Conservation (phyloP, 371 early-diverging fungal genomes). For the Entomophthora muscae region DNA sequence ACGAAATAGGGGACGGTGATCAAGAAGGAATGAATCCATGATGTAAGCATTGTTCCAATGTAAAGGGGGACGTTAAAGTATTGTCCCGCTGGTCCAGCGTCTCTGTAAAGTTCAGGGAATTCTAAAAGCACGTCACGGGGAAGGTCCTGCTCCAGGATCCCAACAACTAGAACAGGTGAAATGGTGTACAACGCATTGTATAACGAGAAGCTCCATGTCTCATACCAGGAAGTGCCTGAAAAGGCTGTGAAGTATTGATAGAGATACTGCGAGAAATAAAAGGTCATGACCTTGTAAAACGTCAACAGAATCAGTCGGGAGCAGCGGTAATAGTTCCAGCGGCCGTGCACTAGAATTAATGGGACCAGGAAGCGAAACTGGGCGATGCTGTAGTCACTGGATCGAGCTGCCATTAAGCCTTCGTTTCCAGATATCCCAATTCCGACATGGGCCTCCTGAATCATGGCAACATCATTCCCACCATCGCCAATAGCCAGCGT, state of each 20-base stretch:
- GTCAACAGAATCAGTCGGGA: slow-evolving; percentile 53
- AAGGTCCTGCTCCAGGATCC: slow-evolving; percentile 68
- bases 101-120: slow-evolving; percentile 54
- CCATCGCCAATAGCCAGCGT: slow-evolving; percentile 93
- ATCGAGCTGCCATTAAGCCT: slow-evolving; percentile 58
- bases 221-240: slow-evolving; percentile 62
- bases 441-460: slow-evolving; percentile 74
- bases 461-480: slow-evolving; percentile 95
- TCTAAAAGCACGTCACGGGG: slow-evolving; percentile 37
- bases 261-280: slow-evolving; percentile 39
- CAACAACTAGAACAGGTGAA: slow-evolving; percentile 58
- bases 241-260: slow-evolving; percentile 59
- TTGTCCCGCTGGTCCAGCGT: slow-evolving; percentile 27
- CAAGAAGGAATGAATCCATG: slow-evolving; percentile 33
- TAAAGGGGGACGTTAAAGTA: slow-evolving; percentile 40
- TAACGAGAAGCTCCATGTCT: slow-evolving; percentile 53
- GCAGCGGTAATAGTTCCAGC: slow-evolving; percentile 60
- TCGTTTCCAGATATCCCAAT: slow-evolving; percentile 76
- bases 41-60: slow-evolving; percentile 37
- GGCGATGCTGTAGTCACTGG: slow-evolving; percentile 71
- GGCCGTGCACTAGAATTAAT: slow-evolving; percentile 61
- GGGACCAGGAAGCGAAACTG: slow-evolving; percentile 60
- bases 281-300: slow-evolving; percentile 72
- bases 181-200: slow-evolving; percentile 70
- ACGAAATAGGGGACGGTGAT: slow-evolving; percentile 23